Base-by-base conservation (phyloP, 1,284 basidiomycete species). In the Entoloma clypeatum region DNA sequence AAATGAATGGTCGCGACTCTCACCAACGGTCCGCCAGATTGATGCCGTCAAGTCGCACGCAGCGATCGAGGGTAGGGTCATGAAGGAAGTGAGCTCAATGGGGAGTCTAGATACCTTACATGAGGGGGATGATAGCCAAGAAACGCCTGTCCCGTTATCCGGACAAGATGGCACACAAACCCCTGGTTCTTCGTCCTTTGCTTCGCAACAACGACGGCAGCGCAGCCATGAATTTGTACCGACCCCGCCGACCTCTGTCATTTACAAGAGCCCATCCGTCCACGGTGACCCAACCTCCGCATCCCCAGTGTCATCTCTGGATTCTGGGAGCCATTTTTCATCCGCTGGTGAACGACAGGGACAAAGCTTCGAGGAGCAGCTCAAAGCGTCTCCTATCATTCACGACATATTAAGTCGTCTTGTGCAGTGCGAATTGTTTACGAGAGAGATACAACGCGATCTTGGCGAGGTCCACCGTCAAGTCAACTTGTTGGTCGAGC, bases 341-440 rank as follows among this genome's bases (percentile, higher is more conserved):
- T 59, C 71, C 3, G 68, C 62, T 51, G 51, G 62, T 36, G 75
- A 77, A 41, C 58, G 52, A 39, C 68, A 58, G 40, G 54, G 49
- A 4, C 64, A 58, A 40, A 75, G 58, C 48, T 79, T 89, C 34
- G 87, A 91, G 49, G 64, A 74, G 7, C 85, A 87, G 53, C 73
- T 90, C 49, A 83, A 76, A 60, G 65, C 74, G 2, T 87, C 85
- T 1, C 81, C 87, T 3, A 59, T 86, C 48, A 77, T 92, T 46
- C 77, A 80, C 47, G 86, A 90, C 46, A 69, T 92, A 38, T 60
- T 91, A 24, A 85, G 87, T 47, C 80, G 89, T 23, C 71, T 92
- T 30, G 62, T 75, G 24, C 77, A 83, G 36, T 82, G 77, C 59
- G 89, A 92, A 61, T 69, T 72, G 43, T 72, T 78, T 3, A 75